Percentiles rank a stretch among this genome's conserved stretches.
These are phyloP conservation scores for Papiliotrema laurentii DNA, from an alignment of 1,284 basidiomycete species.

Conservation along the genomic window DNA sequence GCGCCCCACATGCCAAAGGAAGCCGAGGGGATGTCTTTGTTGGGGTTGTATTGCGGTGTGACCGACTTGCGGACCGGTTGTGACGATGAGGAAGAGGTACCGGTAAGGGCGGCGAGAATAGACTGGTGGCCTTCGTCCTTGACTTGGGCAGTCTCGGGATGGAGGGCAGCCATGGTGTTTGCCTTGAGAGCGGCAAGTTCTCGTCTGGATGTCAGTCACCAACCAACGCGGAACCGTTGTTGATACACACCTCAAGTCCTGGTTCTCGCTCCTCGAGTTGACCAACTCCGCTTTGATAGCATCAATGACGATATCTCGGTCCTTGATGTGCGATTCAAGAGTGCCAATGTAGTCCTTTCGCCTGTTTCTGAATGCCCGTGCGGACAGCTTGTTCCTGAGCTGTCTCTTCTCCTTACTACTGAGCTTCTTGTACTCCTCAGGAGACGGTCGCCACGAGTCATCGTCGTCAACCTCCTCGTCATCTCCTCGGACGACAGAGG, in stretches of 20 bases:
- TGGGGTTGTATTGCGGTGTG: slow-evolving; percentile 62
- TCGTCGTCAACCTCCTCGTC: slow-evolving; percentile 47
- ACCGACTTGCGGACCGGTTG: slow-evolving; percentile 34
- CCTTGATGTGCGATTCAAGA: slow-evolving; percentile 87
- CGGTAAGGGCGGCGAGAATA: slow-evolving; percentile 8
- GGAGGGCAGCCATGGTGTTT: slow-evolving; percentile 48
- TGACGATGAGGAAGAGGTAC: slow-evolving; percentile 13
- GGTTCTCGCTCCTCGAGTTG: slow-evolving; percentile 73
- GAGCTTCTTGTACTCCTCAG: slow-evolving; percentile 94
- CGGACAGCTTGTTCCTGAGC: slow-evolving; percentile 92
- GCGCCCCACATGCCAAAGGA: slow-evolving; percentile 51
- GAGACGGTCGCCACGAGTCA: slow-evolving; percentile 50
- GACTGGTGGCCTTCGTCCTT: slow-evolving; percentile 31
- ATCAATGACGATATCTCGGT: slow-evolving; percentile 84
- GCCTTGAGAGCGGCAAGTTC: slow-evolving; percentile 81
- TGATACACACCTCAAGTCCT: slow-evolving; percentile 57
- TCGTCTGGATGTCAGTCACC: slow-evolving; percentile 51
- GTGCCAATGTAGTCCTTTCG: slow-evolving; percentile 94
- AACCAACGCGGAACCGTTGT: slow-evolving; percentile 1
- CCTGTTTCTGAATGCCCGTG: slow-evolving; percentile 87
- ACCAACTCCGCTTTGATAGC: slow-evolving; percentile 82
- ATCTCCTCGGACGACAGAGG: slow-evolving; percentile 45
- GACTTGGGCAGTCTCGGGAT: slow-evolving; percentile 39
- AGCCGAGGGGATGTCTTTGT: slow-evolving; percentile 69
- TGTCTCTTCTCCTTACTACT: slow-evolving; percentile 94